A percentile compares a stretch with the other conserved stretches of the same genome.
phyloP scores from a whole-genome alignment of 2,329 filamentous ascomycete species.

The Penicillium italicum region DNA sequence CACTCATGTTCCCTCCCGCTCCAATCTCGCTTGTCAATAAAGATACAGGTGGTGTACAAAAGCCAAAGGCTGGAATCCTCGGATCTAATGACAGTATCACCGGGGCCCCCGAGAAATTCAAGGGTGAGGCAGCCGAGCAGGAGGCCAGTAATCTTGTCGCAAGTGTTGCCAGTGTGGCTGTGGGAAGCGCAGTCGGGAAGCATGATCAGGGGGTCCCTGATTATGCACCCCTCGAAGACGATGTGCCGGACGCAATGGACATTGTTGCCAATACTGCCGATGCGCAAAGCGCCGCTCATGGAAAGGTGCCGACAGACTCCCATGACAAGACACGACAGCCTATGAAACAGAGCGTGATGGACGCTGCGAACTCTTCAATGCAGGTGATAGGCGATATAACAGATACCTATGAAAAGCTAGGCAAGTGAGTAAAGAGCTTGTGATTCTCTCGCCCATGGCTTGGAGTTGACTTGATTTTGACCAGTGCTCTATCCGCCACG shows the following conservation, averaged over 20 bases:
- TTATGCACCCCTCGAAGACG: slow-evolving; percentile 49
- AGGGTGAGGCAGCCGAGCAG: slow-evolving; percentile 77
- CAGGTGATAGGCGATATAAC: slow-evolving; percentile 57
- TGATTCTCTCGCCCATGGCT: background rate
- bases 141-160: slow-evolving; percentile 79
- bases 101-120: slow-evolving; percentile 76
- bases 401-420: slow-evolving; percentile 63
- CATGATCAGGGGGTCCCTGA: slow-evolving; percentile 64
- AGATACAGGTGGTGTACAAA: slow-evolving; percentile 70
- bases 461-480: slow-evolving; percentile 2
- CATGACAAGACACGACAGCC: slow-evolving; percentile 77
- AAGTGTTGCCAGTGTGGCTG: slow-evolving; percentile 65
- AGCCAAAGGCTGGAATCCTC: slow-evolving; percentile 69
- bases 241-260: slow-evolving; percentile 60
- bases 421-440: slow-evolving; percentile 46
- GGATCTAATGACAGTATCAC: slow-evolving; percentile 74
- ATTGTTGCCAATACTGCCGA: slow-evolving; percentile 54
- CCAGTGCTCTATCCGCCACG: slow-evolving; percentile 59
- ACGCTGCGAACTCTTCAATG: slow-evolving; percentile 71
- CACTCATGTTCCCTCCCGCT: slow-evolving; percentile 69
- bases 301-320: slow-evolving; percentile 47
- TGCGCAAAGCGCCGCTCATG: slow-evolving; percentile 53
- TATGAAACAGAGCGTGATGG: slow-evolving; percentile 73
- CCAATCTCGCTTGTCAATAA: slow-evolving; percentile 69
- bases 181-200: slow-evolving; percentile 73